A percentile compares a stretch with the other conserved stretches of the same genome.
Evolutionary conservation across 2,329 filamentous ascomycete genomes (phyloP).

Genomic region (Aspergillus costaricaensis): DNA sequence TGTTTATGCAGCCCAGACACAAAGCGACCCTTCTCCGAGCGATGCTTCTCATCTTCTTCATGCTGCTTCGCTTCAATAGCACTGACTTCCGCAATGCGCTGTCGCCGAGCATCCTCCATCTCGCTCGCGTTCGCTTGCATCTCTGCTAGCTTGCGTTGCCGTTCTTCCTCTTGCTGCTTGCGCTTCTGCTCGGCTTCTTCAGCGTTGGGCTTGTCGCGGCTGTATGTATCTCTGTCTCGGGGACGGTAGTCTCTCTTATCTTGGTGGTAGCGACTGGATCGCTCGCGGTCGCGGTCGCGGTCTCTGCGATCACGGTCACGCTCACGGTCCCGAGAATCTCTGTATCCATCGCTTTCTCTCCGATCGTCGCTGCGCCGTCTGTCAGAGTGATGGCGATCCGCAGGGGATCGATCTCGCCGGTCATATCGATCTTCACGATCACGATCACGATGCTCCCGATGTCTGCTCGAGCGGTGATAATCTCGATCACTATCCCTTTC

Average conservation of each 20-base stretch:
- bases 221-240: slow-evolving; percentile 16
- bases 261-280: slow-evolving; percentile 19
- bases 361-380: slow-evolving; percentile 19
- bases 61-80: slow-evolving; percentile 64
- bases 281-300: slow-evolving; percentile 18
- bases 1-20: slow-evolving; percentile 37
- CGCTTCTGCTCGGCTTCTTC: slow-evolving; percentile 20
- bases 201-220: slow-evolving; percentile 17
- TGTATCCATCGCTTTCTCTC: neutral
- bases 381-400: slow-evolving; percentile 19
- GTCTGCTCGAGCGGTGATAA: slow-evolving; percentile 22
- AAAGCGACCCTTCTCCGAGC: slow-evolving; percentile 38
- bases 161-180: slow-evolving; percentile 35
- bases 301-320: neutral
- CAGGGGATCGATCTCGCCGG: slow-evolving; percentile 28
- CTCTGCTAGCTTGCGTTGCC: slow-evolving; percentile 60
- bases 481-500: slow-evolving; percentile 24
- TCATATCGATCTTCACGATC: slow-evolving; percentile 27
- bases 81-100: slow-evolving; percentile 66
- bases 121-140: slow-evolving; percentile 73
- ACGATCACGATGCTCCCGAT: slow-evolving; percentile 25
- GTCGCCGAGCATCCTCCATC: slow-evolving; percentile 69
- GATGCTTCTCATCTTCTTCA: slow-evolving; percentile 63
- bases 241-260: slow-evolving; percentile 26
- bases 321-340: slow-evolving; percentile 7